Evolutionary conservation across 176 grass and related monocot genomes (phyloP), one percentile per base, ranked within the genome.

Genomic region (Saccharum spontaneum): DNA sequence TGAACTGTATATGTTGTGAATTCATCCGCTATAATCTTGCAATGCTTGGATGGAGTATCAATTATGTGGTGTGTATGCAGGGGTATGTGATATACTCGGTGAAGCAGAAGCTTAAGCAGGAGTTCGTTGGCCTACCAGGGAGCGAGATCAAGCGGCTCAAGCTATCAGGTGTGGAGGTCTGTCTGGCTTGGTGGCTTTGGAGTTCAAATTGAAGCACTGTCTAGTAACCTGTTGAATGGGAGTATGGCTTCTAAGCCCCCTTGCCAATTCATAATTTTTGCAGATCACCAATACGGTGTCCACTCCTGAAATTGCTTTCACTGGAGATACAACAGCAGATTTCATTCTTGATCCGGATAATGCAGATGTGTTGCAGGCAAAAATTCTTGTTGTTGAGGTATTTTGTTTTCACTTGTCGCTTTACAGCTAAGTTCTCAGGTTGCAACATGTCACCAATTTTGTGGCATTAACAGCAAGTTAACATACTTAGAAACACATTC

Each of bases 231-330:
- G 54, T 34, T 79, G 43, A 81, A 72, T n/a, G 72, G 24, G n/a
- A n/a, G 38, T 46, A 73, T 73, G 11, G 20, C 6, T 16, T 82
- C 26, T 66, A 30, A 7, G n/a, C 7, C 43, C 64, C 28, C 71
- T 77, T 63, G 17, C 28, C 49, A 28, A 20, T 68, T 75, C 66
- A 24, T 65, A 62, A 33, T 2, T 54, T 9, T 45, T 74, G 73
- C 79, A 98, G 93, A 89, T 98, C 45, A 95, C 93, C 0, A 80
- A 94, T 85, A 94, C 93, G 3, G 81, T 92, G 52, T 87, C 75
- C 5, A 90, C 84, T 66, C 91, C 97, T 79, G 97, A 98, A 88
- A 89, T 98, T 87, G 93, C 97, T 65, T 98, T 98, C 80, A 96
- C 97, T 0, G 93, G 93, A 39, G 97, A 98, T 85, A 98, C 97